Conservation (phyloP, 2,329 filamentous ascomycete genomes). For the Aspergillus tamarii region DNA sequence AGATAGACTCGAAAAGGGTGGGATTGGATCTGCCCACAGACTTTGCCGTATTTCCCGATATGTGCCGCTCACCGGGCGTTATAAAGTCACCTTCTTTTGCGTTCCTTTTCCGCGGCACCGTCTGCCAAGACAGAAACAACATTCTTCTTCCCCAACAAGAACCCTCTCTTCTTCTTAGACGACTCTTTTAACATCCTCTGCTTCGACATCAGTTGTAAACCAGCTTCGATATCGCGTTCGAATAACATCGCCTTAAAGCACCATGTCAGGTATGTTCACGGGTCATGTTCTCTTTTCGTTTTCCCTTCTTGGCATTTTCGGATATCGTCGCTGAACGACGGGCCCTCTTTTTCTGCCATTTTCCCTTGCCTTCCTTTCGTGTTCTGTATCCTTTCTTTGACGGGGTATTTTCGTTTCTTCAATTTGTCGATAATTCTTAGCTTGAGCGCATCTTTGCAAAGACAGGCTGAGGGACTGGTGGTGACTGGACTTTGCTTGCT, state of each 20-base stretch:
- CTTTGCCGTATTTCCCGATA: conserved; percentile 3
- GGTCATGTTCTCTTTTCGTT: background rate
- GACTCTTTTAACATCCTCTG: background rate
- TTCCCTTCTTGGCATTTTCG: conserved; percentile 14
- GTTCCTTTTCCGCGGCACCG: background rate
- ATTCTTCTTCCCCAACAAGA: background rate
- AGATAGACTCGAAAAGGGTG: background rate
- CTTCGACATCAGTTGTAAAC: background rate
- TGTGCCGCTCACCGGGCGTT: conserved; percentile 3
- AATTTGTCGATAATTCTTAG: background rate
- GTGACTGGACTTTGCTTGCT: background rate
- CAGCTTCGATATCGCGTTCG: background rate
- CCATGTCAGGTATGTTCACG: conserved; percentile 10
- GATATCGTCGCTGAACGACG: conserved; percentile 9
- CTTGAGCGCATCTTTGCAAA: background rate
- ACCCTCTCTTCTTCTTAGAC: background rate
- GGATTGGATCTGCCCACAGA: conserved; percentile 2
- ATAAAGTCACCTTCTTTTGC: background rate
- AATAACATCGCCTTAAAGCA: background rate
- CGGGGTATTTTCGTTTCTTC: background rate
- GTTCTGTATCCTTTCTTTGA: conserved; percentile 1
- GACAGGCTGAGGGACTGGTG: background rate
- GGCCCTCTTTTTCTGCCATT: conserved; percentile 1
- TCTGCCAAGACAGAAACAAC: conserved; percentile 1
- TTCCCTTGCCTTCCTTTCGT: background rate